Conservation (phyloP, 164 flowering plant species). For the Tetracentron sinense region DNA sequence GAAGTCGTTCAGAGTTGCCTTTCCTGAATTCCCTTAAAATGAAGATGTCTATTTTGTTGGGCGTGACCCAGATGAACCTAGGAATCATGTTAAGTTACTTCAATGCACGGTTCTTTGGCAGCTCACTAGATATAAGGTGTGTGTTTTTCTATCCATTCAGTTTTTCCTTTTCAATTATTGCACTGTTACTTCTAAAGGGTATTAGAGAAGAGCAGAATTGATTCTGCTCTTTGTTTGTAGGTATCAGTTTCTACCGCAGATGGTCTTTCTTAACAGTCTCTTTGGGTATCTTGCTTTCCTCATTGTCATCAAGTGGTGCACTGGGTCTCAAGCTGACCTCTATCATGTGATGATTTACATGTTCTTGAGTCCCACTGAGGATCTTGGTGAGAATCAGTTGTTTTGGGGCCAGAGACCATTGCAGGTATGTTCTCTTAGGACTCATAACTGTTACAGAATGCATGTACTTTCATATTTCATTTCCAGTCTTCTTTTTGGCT, state of each 20-base stretch:
- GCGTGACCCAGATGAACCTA: constrained; percentile 79
- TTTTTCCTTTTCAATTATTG: neutral
- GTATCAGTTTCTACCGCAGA: constrained; percentile 90
- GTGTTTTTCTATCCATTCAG: constrained; percentile 8
- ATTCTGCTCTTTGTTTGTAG: constrained; percentile 32
- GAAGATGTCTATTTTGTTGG: constrained; percentile 94
- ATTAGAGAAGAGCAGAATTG: constrained; percentile 5
- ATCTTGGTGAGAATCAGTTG: constrained; percentile 84
- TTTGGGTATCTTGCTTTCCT: constrained; percentile 95
- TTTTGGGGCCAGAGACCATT: constrained; percentile 91
- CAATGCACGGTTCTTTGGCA: constrained; percentile 68
- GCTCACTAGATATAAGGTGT: constrained; percentile 77
- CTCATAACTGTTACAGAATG: neutral
- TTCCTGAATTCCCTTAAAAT: constrained; percentile 88
- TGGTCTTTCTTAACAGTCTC: constrained; percentile 86
- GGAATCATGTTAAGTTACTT: constrained; percentile 86
- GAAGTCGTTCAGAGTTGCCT: constrained; percentile 91
- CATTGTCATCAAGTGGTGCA: constrained; percentile 86
- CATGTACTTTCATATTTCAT: neutral
- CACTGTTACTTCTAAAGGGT: neutral
- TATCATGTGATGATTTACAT: constrained; percentile 97
- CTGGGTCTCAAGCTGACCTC: constrained; percentile 91
- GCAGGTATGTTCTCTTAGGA: constrained; percentile 47
- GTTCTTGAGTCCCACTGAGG: constrained; percentile 90
- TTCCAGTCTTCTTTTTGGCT: constrained; percentile 5